Evolutionary conservation across 2,329 filamentous ascomycete species (phyloP).

Genomic region (Torrubiellomyces zombiae): DNA sequence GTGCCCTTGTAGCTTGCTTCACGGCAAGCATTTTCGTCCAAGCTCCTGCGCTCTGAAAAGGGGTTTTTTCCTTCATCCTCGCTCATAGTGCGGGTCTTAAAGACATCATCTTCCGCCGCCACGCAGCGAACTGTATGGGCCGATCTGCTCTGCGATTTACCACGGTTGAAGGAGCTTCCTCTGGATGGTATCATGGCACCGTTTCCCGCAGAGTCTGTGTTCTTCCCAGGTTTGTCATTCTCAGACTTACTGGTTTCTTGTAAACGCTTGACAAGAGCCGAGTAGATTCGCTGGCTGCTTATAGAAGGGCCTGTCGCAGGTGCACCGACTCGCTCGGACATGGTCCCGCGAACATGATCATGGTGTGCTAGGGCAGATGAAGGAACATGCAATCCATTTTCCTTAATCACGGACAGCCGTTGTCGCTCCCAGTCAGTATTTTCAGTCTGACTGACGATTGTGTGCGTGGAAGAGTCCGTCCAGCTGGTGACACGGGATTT

Average conservation of each 20-base stretch:
- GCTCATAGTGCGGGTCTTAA: too few relatives aligned
- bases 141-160: slow-evolving; percentile 6
- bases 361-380: slow-evolving; percentile 18
- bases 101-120: slow-evolving; percentile 16
- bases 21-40: too few relatives aligned
- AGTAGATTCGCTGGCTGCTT: slow-evolving; percentile 44
- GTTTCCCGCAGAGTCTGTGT: too few relatives aligned
- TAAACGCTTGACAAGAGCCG: slow-evolving; percentile 47
- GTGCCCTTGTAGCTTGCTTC: too few relatives aligned
- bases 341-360: not conserved
- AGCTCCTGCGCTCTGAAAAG: too few relatives aligned
- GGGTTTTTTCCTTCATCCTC: too few relatives aligned
- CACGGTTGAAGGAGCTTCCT: slow-evolving; percentile 6
- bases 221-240: slow-evolving; percentile 3
- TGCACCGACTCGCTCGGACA: not conserved
- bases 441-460: slow-evolving; percentile 26
- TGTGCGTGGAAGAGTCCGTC: slow-evolving; percentile 45
- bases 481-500: slow-evolving; percentile 58
- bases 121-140: slow-evolving; percentile 17
- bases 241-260: too few relatives aligned
- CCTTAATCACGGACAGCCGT: slow-evolving; percentile 47
- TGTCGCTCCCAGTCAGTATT: slow-evolving; percentile 32
- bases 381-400: slow-evolving; percentile 26
- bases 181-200: slow-evolving; percentile 5
- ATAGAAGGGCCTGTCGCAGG: slow-evolving; percentile 11